These are phyloP conservation scores for Raphanus sativus DNA, from an alignment of 345 rosid genomes.

Conservation along the genomic window DNA sequence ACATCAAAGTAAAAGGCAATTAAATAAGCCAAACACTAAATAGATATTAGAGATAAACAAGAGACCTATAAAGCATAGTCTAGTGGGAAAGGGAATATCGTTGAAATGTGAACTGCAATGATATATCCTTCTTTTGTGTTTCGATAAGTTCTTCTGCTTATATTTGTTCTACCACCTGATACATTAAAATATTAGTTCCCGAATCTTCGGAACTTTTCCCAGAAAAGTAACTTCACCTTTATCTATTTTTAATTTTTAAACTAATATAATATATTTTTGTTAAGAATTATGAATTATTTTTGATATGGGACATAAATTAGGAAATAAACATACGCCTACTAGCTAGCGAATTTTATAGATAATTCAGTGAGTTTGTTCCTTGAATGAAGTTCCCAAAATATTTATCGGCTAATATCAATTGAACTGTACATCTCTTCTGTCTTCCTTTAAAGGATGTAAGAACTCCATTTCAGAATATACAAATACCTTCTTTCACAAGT, in stretches of 20 bases:
- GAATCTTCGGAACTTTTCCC: slow-evolving; percentile 32
- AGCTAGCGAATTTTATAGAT: neutral
- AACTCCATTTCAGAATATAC: neutral
- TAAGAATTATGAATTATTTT: neutral
- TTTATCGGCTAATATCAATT: neutral
- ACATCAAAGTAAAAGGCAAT: slow-evolving; percentile 20
- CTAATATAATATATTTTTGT: neutral
- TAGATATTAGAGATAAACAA: slow-evolving; percentile 33
- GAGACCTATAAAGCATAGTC: slow-evolving; percentile 19
- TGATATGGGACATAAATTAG: neutral
- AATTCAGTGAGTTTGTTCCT: neutral
- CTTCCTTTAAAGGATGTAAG: neutral
- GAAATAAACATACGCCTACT: neutral
- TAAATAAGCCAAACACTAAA: slow-evolving; percentile 32
- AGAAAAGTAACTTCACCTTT: slow-evolving; percentile 7
- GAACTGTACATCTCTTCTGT: neutral
- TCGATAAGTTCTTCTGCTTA: slow-evolving; percentile 34
- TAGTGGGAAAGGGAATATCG: slow-evolving; percentile 32
- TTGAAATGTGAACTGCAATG: slow-evolving; percentile 20
- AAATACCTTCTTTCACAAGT: neutral
- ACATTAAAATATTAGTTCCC: slow-evolving; percentile 36
- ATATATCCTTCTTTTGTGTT: slow-evolving; percentile 12
- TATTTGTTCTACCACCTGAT: slow-evolving; percentile 41
- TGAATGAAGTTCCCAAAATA: neutral
- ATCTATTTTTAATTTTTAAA: neutral